Conservation (phyloP, 177 flowering plant genomes). For the Tripterygium wilfordii region DNA sequence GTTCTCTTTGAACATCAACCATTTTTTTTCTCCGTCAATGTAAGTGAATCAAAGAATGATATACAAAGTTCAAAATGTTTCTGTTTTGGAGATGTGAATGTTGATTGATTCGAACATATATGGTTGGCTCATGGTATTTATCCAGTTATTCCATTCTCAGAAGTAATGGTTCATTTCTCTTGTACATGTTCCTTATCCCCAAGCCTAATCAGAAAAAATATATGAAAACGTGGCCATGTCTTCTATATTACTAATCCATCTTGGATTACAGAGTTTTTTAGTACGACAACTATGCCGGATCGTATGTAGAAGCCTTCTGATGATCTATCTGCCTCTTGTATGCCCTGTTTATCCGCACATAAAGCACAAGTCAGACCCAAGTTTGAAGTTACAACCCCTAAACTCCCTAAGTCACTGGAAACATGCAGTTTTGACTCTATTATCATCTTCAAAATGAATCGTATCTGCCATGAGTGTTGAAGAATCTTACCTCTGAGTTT, state of each 20-base stretch:
- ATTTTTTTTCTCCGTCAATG: too few species aligned
- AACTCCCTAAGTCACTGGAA: too few species aligned
- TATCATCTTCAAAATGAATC: too few species aligned
- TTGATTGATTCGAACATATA: too few species aligned
- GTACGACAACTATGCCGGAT: constrained; percentile 68
- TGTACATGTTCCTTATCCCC: constrained; percentile 2
- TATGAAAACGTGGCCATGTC: not conserved
- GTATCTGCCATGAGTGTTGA: too few species aligned
- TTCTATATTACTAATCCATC: constrained; percentile 69
- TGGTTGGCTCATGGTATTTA: too few species aligned
- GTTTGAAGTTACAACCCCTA: not conserved
- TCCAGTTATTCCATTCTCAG: too few species aligned
- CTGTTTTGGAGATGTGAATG: too few species aligned
- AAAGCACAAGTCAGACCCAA: not conserved
- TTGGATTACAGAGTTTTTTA: constrained; percentile 57
- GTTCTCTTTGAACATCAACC: too few species aligned
- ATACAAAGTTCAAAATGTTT: too few species aligned
- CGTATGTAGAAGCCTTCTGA: constrained; percentile 87
- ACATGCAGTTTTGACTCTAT: too few species aligned
- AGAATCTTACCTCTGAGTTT: constrained; percentile 67
- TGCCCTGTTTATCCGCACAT: constrained; percentile 42
- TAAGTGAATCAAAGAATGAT: too few species aligned
- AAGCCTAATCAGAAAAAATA: constrained; percentile 2
- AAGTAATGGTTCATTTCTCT: not conserved
- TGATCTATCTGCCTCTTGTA: constrained; percentile 89